Evolutionary conservation across 805 yeast genomes (phyloP), one percentile per base, ranked within the genome.

Genomic region (Wickerhamomyces xylosicus): DNA sequence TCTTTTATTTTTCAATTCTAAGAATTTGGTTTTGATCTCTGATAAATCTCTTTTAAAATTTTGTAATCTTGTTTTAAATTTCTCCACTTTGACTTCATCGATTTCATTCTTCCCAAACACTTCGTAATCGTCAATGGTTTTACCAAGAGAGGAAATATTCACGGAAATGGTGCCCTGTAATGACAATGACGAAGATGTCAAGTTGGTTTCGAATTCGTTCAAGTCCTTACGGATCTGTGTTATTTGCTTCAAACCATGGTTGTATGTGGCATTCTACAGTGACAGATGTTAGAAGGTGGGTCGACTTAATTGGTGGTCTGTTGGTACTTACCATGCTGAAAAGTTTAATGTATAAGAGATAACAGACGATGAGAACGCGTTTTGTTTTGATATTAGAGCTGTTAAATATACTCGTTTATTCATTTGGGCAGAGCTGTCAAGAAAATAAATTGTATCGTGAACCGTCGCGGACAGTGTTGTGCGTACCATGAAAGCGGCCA

Each of bases 221-320:
- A 90, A 61, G 49, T 87, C 96, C 44, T 73, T 72, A 42, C 77
- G 72, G 38, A 90, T 62, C 20, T 78, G 68, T 50, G 76, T 85
- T 22, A 86, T 75, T 59, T 89, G 96, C 58, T 85, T 86, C 39
- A 83, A 69, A 8, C 95, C 96, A 58, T 85, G 95, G 62, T 85
- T 90, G 63, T 81, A 86, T 38, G 89, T 67, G 20, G 95, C 79
- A 62, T 87, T 89, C 97, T 71, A 37, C 4, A 36, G 11, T 16
- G n/a, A n/a, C n/a, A n/a, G n/a, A n/a, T n/a, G n/a, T n/a, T n/a
- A n/a, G n/a, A n/a, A n/a, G n/a, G n/a, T n/a, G n/a, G n/a, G n/a
- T n/a, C n/a, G n/a, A n/a, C n/a, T n/a, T n/a, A n/a, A n/a, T n/a
- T n/a, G n/a, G n/a, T n/a, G n/a, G n/a, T n/a, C n/a, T n/a, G n/a